phyloP scores from a whole-genome alignment of 2,329 filamentous ascomycete genomes.

The Leptographium radiaticola region DNA sequence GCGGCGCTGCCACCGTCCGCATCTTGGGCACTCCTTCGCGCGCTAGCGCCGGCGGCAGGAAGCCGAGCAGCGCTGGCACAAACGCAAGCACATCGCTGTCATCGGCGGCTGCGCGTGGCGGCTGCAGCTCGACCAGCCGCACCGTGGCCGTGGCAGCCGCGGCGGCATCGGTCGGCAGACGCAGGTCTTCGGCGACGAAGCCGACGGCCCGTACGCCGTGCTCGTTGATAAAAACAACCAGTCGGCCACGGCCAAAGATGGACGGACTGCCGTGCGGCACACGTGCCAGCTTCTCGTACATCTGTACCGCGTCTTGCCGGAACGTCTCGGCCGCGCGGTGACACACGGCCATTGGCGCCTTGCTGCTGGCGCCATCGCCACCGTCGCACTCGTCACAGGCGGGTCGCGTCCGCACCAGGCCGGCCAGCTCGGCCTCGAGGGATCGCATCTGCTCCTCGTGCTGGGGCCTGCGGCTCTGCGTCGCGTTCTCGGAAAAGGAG shows the following conservation, averaged over 20 bases:
- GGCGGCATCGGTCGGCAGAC: slow-evolving; percentile 27
- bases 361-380: slow-evolving; percentile 9
- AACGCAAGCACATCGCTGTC: slow-evolving; percentile 82
- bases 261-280: slow-evolving; percentile 56
- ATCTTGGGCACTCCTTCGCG: slow-evolving; percentile 53
- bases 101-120: slow-evolving; percentile 54
- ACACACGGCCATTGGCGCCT: slow-evolving; percentile 59
- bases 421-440: slow-evolving; percentile 81
- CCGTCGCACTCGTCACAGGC: slow-evolving; percentile 68
- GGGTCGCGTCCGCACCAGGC: slow-evolving; percentile 61
- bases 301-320: slow-evolving; percentile 63
- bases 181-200: slow-evolving; percentile 40
- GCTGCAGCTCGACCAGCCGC: slow-evolving; percentile 66
- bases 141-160: slow-evolving; percentile 46
- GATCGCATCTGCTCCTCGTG: slow-evolving; percentile 90
- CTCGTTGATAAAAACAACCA: slow-evolving; percentile 68
- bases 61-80: slow-evolving; percentile 52
- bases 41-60: slow-evolving; percentile 52
- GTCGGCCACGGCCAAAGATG: slow-evolving; percentile 61
- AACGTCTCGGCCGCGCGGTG: slow-evolving; percentile 74
- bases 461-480: slow-evolving; percentile 83
- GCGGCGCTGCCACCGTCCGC: slow-evolving; percentile 54
- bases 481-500: slow-evolving; percentile 96
- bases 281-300: slow-evolving; percentile 63
- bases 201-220: slow-evolving; percentile 74